These are phyloP conservation scores for Ophiostoma angusticollis DNA, from an alignment of 2,329 filamentous ascomycete species.

Conservation along the genomic window DNA sequence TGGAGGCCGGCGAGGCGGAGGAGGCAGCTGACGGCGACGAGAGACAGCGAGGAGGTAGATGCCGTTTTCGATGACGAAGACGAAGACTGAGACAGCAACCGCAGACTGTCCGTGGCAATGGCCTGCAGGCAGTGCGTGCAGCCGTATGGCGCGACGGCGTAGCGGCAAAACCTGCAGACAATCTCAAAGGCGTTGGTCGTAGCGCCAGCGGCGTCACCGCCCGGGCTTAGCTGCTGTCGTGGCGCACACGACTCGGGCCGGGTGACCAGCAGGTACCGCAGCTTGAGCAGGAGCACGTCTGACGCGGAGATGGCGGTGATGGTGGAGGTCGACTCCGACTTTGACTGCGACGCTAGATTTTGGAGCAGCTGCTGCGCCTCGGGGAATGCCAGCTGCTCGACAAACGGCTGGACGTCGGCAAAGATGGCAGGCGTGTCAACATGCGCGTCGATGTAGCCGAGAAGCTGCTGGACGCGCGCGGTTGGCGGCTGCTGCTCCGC, in stretches of 20 bases:
- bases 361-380: slow-evolving; percentile 29
- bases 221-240: too few relatives aligned
- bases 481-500: slow-evolving; percentile 13
- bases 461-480: slow-evolving; percentile 21
- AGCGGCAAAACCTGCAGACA: slow-evolving; percentile 15
- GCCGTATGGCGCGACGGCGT: not conserved
- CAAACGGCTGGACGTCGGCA: slow-evolving; percentile 32
- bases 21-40: slow-evolving; percentile 20
- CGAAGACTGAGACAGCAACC: slow-evolving; percentile 14
- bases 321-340: not conserved
- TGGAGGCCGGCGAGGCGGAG: slow-evolving; percentile 20
- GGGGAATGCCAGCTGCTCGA: slow-evolving; percentile 27
- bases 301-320: not conserved
- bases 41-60: slow-evolving; percentile 14
- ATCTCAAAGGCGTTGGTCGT: not conserved
- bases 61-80: too few relatives aligned
- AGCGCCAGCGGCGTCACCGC: too few relatives aligned
- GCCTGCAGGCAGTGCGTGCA: slow-evolving; percentile 12
- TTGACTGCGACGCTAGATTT: too few relatives aligned
- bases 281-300: slow-evolving; percentile 26
- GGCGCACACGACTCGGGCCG: slow-evolving; percentile 18
- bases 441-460: slow-evolving; percentile 22
- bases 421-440: slow-evolving; percentile 25
- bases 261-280: slow-evolving; percentile 32
- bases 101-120: slow-evolving; percentile 14